phyloP scores from a whole-genome alignment of 2,329 filamentous ascomycete genomes.

The Diaporthe citriasiana region DNA sequence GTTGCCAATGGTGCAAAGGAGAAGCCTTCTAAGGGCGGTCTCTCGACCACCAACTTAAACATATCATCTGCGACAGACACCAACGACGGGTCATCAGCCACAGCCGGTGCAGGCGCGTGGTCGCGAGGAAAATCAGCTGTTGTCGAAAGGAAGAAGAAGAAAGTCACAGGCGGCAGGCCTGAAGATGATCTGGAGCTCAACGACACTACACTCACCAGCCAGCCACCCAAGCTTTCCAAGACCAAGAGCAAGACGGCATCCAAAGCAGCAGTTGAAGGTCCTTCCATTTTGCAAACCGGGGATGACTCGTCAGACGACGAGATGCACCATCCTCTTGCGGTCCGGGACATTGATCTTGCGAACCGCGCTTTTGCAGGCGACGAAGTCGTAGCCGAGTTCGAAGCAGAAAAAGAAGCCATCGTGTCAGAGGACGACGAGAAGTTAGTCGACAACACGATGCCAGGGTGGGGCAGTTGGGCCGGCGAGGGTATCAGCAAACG shows the following conservation, averaged over 20 bases:
- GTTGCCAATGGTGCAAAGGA: slow-evolving; percentile 32
- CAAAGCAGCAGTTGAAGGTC: slow-evolving; percentile 37
- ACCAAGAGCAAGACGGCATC: slow-evolving; percentile 41
- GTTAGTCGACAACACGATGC: slow-evolving; percentile 85
- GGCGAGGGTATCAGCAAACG: slow-evolving; percentile 84
- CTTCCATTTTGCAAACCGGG: slow-evolving; percentile 41
- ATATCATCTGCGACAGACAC: not conserved
- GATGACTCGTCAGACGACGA: slow-evolving; percentile 60
- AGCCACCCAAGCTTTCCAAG: slow-evolving; percentile 44
- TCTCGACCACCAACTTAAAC: not conserved
- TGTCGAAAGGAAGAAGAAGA: slow-evolving; percentile 53
- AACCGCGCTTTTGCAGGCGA: slow-evolving; percentile 89
- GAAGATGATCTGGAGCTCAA: slow-evolving; percentile 58
- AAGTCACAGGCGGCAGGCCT: slow-evolving; percentile 45
- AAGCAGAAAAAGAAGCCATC: slow-evolving; percentile 80
- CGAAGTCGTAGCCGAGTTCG: slow-evolving; percentile 86
- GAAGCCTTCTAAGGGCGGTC: slow-evolving; percentile 15
- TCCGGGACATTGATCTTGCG: slow-evolving; percentile 77
- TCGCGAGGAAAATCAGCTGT: slow-evolving; percentile 49
- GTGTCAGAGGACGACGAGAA: slow-evolving; percentile 86
- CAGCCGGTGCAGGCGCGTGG: slow-evolving; percentile 58
- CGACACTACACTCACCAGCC: slow-evolving; percentile 44
- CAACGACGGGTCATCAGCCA: slow-evolving; percentile 42
- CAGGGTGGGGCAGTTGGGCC: slow-evolving; percentile 94
- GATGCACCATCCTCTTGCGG: slow-evolving; percentile 68